Conservation (phyloP, 192 early-diverging fungal genomes). For the Linnemannia hyalina region DNA sequence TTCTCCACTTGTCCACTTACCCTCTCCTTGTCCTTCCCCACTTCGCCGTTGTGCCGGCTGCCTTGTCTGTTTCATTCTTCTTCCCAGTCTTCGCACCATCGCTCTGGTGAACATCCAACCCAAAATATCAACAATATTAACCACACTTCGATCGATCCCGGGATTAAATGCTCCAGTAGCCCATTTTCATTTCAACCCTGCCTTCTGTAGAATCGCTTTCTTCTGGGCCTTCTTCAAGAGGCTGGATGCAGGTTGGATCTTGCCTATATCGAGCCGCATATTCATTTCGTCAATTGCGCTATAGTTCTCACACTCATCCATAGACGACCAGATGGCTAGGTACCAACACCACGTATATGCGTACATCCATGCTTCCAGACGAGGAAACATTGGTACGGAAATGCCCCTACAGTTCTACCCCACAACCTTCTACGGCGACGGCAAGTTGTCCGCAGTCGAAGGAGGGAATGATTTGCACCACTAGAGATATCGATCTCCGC, state of each 20-base stretch:
- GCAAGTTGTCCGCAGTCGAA: no score
- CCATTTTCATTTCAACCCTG: not conserved
- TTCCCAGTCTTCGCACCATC: not conserved
- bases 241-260: not conserved
- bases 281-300: not conserved
- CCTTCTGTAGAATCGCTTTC: not conserved
- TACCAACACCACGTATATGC: not conserved
- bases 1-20: not conserved
- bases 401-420: no score
- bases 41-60: constrained; percentile 10
- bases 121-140: not conserved
- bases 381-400: no score
- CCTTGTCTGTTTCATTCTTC: not conserved
- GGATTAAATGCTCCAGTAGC: not conserved
- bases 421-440: no score
- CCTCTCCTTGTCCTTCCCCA: not conserved
- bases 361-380: no score
- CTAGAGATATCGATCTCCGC: no score
- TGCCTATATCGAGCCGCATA: not conserved
- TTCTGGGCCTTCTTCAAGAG: not conserved
- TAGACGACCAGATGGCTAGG: not conserved
- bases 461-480: no score
- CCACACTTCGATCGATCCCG: not conserved
- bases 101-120: not conserved
- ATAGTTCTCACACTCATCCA: not conserved